A percentile compares a stretch with the other conserved stretches of the same genome.
Evolutionary conservation across 768 basidiomycete genomes (phyloP).

Genomic region (Chlorophyllum brunneum): DNA sequence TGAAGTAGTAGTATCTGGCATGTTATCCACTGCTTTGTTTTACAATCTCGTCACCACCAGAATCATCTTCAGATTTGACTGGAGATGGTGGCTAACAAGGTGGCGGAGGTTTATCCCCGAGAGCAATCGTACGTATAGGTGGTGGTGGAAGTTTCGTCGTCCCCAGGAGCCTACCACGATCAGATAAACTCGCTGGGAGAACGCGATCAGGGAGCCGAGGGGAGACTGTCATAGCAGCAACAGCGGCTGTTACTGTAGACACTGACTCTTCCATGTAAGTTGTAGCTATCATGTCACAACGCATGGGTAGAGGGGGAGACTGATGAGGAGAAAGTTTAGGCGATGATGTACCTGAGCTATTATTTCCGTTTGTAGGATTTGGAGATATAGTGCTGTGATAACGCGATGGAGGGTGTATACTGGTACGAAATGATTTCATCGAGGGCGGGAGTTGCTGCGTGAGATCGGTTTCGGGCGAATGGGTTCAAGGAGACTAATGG

Average conservation of each 20-base stretch:
- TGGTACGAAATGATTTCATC: slow-evolving; percentile 14
- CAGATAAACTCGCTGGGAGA: slow-evolving; percentile 22
- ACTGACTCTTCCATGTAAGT: slow-evolving; percentile 5
- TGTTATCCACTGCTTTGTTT: slow-evolving; percentile 39
- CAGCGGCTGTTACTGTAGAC: slow-evolving; percentile 16
- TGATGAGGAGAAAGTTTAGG: slow-evolving; percentile 27
- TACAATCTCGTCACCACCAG: slow-evolving; percentile 58
- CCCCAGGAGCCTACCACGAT: slow-evolving; percentile 31
- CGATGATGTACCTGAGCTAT: slow-evolving; percentile 14
- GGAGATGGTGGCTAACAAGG: slow-evolving; percentile 43
- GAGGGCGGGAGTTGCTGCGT: slow-evolving; percentile 12
- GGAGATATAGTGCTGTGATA: slow-evolving; percentile 19
- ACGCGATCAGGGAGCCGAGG: slow-evolving; percentile 25
- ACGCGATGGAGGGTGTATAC: slow-evolving; percentile 24
- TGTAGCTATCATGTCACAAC: slow-evolving; percentile 27
- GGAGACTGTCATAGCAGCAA: slow-evolving; percentile 1
- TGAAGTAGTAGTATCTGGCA: slow-evolving; percentile 68
- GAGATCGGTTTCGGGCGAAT: slow-evolving; percentile 13
- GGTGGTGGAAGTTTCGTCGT: slow-evolving; percentile 58
- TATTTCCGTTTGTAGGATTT: slow-evolving; percentile 10
- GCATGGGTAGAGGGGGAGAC: slow-evolving; percentile 41
- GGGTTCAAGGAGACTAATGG: neutral
- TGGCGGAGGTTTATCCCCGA: slow-evolving; percentile 68
- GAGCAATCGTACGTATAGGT: slow-evolving; percentile 67
- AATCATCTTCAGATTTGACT: slow-evolving; percentile 46